A percentile compares a stretch with the other conserved stretches of the same genome.
Conservation (phyloP, 23 red algal genomes). For the Gracilaria domingensis region DNA sequence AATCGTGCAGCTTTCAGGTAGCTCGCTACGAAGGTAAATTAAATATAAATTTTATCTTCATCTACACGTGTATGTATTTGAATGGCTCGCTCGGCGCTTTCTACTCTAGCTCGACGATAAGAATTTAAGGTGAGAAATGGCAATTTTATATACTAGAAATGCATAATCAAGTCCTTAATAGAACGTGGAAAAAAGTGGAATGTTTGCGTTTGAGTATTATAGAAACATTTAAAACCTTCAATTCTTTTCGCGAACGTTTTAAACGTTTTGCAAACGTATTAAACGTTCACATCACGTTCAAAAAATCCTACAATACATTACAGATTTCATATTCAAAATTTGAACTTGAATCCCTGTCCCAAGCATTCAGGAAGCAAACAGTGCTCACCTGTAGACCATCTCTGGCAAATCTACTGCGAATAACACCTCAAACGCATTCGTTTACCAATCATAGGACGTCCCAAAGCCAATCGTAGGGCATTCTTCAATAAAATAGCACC, state of each 20-base stretch:
- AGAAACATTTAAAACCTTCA: slow-evolving; percentile 11
- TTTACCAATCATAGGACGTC: neutral
- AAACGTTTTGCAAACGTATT: neutral
- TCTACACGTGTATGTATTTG: too few relatives aligned
- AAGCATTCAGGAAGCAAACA: neutral
- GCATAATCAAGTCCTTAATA: too few relatives aligned
- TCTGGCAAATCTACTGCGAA: neutral
- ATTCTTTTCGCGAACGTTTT: slow-evolving; percentile 2
- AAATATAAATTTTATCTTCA: too few relatives aligned
- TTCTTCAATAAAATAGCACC: neutral
- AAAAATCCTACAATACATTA: neutral
- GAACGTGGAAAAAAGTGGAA: too few relatives aligned
- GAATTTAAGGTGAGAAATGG: too few relatives aligned
- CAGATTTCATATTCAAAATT: slow-evolving; percentile 9
- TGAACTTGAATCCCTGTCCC: neutral
- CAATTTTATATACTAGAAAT: too few relatives aligned
- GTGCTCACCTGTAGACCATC: neutral
- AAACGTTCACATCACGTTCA: neutral
- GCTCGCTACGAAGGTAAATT: too few relatives aligned
- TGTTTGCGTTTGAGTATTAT: neutral
- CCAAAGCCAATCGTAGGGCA: neutral
- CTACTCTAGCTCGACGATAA: too few relatives aligned
- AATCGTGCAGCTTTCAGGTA: too few relatives aligned
- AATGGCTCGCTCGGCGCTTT: too few relatives aligned
- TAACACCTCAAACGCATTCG: neutral